These are phyloP conservation scores for Boletus pseudo-olivaceus DNA, from an alignment of 768 basidiomycete genomes.

Conservation along the genomic window DNA sequence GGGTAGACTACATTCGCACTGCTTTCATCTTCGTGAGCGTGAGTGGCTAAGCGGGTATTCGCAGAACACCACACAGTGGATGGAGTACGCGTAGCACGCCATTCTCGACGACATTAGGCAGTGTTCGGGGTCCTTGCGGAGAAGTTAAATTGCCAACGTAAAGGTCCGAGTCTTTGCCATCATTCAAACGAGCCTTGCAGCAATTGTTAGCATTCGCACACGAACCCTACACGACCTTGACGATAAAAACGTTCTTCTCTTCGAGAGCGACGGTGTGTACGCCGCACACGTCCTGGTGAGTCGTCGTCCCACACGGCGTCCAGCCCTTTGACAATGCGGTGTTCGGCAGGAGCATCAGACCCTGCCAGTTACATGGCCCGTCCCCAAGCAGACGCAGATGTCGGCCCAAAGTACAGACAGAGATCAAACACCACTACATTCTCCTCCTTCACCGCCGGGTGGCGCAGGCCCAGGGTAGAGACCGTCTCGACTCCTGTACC, in stretches of 20 bases:
- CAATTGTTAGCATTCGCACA: not conserved
- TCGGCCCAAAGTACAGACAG: slow-evolving; percentile 31
- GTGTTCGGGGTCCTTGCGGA: slow-evolving; percentile 19
- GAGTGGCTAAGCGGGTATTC: not conserved
- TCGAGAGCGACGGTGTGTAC: slow-evolving; percentile 10
- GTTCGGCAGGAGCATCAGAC: slow-evolving; percentile 13
- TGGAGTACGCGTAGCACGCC: not conserved
- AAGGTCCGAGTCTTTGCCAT: not conserved
- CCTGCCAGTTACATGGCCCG: slow-evolving; percentile 27
- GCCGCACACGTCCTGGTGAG: slow-evolving; percentile 12
- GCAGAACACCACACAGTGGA: not conserved
- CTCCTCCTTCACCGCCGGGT: slow-evolving; percentile 33
- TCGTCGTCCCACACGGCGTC: not conserved
- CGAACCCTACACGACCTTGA: slow-evolving; percentile 18
- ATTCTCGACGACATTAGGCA: slow-evolving; percentile 7
- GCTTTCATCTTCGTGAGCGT: no score
- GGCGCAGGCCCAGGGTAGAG: slow-evolving; percentile 36
- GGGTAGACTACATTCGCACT: no score
- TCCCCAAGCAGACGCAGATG: slow-evolving; percentile 31
- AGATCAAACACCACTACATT: slow-evolving; percentile 45
- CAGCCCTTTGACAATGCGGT: slow-evolving; percentile 5
- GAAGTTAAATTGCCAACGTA: slow-evolving; percentile 22
- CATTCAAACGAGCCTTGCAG: not conserved
- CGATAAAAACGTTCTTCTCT: slow-evolving; percentile 1
- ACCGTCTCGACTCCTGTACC: slow-evolving; percentile 25